Conservation (phyloP, 176 grass and related monocot species). For the Neostapfia colusana region DNA sequence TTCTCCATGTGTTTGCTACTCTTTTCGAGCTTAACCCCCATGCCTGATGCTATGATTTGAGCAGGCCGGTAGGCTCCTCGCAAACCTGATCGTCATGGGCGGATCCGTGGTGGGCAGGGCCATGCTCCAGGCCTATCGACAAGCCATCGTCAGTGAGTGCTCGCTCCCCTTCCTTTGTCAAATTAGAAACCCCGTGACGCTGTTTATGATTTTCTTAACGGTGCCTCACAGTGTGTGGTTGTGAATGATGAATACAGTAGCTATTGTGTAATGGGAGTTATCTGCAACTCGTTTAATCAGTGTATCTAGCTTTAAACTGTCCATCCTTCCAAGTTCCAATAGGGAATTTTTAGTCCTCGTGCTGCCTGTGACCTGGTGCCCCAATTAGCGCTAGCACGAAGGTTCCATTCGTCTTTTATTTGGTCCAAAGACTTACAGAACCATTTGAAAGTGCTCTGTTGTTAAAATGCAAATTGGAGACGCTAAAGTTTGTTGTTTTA, state of each 20-base stretch:
- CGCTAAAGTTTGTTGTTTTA: not conserved
- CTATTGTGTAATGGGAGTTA: not conserved
- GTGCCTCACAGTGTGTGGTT: not conserved
- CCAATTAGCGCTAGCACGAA: not conserved
- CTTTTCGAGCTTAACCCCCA: not conserved
- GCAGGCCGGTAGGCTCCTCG: slow-evolving; percentile 72
- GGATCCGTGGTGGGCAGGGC: slow-evolving; percentile 68
- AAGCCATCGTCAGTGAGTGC: slow-evolving; percentile 81
- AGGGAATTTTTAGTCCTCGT: not conserved
- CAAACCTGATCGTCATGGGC: slow-evolving; percentile 68
- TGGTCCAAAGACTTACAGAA: not conserved
- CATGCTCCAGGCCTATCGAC: slow-evolving; percentile 72
- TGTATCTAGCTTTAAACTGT: not conserved
- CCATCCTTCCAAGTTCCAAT: not conserved
- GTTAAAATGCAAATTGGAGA: not conserved
- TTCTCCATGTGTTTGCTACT: not conserved
- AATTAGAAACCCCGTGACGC: not conserved
- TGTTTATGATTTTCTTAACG: not conserved
- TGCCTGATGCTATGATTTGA: not conserved
- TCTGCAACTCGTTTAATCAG: not conserved
- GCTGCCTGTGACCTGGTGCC: not conserved
- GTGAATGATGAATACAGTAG: not conserved
- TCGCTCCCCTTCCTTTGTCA: not conserved
- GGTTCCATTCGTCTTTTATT: not conserved
- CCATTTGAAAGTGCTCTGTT: not conserved